Percentiles rank a stretch among this genome's conserved stretches.
phyloP scores from a whole-genome alignment of 305 asterid species.

The Stenogyne calaminthoides region DNA sequence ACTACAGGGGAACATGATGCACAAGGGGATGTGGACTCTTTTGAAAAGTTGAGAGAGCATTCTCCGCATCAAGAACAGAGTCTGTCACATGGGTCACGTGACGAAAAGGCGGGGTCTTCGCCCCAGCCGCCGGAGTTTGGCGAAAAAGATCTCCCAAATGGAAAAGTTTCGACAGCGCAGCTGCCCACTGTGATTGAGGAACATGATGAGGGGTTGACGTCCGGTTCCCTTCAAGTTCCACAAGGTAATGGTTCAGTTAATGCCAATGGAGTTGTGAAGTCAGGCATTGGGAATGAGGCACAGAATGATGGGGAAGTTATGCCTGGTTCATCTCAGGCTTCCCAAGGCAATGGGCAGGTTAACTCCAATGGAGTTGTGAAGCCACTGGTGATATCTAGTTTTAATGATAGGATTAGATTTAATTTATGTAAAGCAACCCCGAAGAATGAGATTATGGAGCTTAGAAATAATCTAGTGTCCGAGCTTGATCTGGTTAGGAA shows the following conservation, averaged over 20 bases:
- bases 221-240: slow-evolving; percentile 26
- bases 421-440: slow-evolving; percentile 43
- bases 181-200: slow-evolving; percentile 19
- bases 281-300: slow-evolving; percentile 11
- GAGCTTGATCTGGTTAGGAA: slow-evolving; percentile 69
- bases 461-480: slow-evolving; percentile 52
- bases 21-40: slow-evolving; percentile 29
- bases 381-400: slow-evolving; percentile 49
- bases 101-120: slow-evolving; percentile 7
- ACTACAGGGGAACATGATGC: slow-evolving; percentile 22
- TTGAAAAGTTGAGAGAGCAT: slow-evolving; percentile 3
- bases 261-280: slow-evolving; percentile 40
- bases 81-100: slow-evolving; percentile 4
- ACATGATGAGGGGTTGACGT: slow-evolving; percentile 20
- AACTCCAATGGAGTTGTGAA: slow-evolving; percentile 41
- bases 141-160: slow-evolving; percentile 32
- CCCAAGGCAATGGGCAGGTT: slow-evolving; percentile 32
- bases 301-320: slow-evolving; percentile 28
- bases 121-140: slow-evolving; percentile 8
- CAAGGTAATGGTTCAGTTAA: slow-evolving; percentile 31
- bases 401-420: slow-evolving; percentile 61
- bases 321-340: slow-evolving; percentile 29
- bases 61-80: slow-evolving; percentile 24
- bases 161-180: slow-evolving; percentile 16
- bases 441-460: slow-evolving; percentile 51